These are phyloP conservation scores for Colletotrichum tropicicola DNA, from an alignment of 2,329 filamentous ascomycete species.

Conservation along the genomic window DNA sequence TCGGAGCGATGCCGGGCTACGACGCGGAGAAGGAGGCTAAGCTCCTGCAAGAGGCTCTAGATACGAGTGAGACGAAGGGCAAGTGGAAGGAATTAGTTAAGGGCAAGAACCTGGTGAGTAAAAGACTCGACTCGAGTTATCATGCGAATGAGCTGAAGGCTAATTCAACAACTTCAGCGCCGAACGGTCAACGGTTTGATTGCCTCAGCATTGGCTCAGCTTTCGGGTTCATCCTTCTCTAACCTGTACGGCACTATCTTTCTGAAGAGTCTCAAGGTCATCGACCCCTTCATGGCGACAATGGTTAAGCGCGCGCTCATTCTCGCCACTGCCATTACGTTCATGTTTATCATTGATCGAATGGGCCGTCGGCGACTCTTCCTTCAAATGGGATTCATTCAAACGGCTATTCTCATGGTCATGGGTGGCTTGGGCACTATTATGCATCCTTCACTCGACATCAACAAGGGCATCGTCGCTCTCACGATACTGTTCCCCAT, in stretches of 20 bases:
- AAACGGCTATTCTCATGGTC: slow-evolving; percentile 32
- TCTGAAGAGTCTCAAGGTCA: slow-evolving; percentile 32
- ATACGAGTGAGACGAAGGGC: slow-evolving; percentile 13
- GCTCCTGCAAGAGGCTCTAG: slow-evolving; percentile 22
- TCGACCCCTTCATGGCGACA: slow-evolving; percentile 38
- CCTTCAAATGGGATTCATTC: slow-evolving; percentile 32
- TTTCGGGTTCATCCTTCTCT: slow-evolving; percentile 33
- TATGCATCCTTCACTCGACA: not conserved
- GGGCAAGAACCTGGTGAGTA: slow-evolving; percentile 18
- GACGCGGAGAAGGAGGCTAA: slow-evolving; percentile 30
- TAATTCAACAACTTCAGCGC: not conserved
- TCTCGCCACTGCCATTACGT: slow-evolving; percentile 29
- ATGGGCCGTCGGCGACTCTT: slow-evolving; percentile 24
- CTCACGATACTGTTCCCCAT: slow-evolving; percentile 37
- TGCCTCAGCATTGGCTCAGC: slow-evolving; percentile 10
- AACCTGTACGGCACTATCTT: slow-evolving; percentile 35
- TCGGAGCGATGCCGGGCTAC: slow-evolving; percentile 26
- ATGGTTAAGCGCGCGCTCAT: slow-evolving; percentile 33
- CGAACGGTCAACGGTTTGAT: slow-evolving; percentile 26
- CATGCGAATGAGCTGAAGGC: no score
- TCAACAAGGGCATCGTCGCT: slow-evolving; percentile 35
- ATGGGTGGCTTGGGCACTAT: slow-evolving; percentile 37
- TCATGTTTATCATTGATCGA: slow-evolving; percentile 31
- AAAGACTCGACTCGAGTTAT: rapidly evolving
- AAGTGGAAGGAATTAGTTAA: slow-evolving; percentile 23